Conservation (phyloP, 495 filamentous ascomycete species). For the Talaromyces ruber region DNA sequence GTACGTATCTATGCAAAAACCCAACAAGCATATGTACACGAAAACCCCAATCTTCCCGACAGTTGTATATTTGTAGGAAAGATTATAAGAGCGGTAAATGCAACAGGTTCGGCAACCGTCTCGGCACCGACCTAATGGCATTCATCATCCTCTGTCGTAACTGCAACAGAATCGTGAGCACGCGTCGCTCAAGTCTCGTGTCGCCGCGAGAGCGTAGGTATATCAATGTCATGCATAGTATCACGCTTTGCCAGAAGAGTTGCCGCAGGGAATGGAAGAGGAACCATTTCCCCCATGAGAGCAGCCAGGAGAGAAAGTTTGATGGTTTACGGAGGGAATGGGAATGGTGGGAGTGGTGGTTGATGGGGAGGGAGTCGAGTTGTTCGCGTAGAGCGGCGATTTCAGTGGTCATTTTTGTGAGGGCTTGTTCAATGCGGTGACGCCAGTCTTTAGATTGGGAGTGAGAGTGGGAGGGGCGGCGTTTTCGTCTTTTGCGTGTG, state of each 20-base stretch:
- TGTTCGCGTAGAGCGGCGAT: slow-evolving; percentile 90
- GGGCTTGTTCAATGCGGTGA: slow-evolving; percentile 72
- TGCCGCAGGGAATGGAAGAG: slow-evolving; percentile 65
- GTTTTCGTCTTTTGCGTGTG: not conserved
- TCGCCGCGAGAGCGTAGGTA: slow-evolving; percentile 78
- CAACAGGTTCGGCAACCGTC: slow-evolving; percentile 16
- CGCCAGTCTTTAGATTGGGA: slow-evolving; percentile 51
- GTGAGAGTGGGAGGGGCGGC: slow-evolving; percentile 22
- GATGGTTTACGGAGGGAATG: not conserved
- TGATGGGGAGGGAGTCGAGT: slow-evolving; percentile 51
- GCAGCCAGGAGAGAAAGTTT: slow-evolving; percentile 20
- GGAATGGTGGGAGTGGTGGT: slow-evolving; percentile 5
- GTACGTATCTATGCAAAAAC: not conserved
- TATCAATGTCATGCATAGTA: slow-evolving; percentile 62
- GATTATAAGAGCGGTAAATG: slow-evolving; percentile 1
- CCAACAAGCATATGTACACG: not conserved
- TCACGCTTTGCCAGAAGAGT: slow-evolving; percentile 56
- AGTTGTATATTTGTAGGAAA: too few relatives aligned
- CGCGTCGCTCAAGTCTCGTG: slow-evolving; percentile 65
- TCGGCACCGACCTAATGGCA: slow-evolving; percentile 20
- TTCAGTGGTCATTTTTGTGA: slow-evolving; percentile 86
- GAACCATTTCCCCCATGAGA: slow-evolving; percentile 66
- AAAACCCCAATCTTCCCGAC: too few relatives aligned
- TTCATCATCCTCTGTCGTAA: slow-evolving; percentile 50
- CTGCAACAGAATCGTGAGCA: slow-evolving; percentile 54